These are phyloP conservation scores for Cordyceps tenuipes DNA, from an alignment of 2,329 filamentous ascomycete genomes.

Conservation along the genomic window DNA sequence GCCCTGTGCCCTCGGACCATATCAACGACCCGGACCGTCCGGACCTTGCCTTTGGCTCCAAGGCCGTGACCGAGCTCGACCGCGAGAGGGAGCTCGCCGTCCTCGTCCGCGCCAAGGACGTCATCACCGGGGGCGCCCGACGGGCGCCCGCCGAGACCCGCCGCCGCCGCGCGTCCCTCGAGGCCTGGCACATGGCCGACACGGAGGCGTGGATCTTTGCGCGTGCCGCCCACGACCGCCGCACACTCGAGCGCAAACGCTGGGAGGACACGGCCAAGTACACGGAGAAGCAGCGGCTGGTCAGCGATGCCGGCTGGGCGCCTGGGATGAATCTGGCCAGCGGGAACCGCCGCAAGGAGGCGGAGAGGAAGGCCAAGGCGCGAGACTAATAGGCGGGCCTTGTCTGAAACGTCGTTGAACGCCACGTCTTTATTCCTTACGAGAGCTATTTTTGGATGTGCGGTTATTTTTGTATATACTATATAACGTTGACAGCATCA, in stretches of 20 bases:
- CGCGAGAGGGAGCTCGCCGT: constrained; percentile 46
- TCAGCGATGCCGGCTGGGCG: constrained; percentile 9
- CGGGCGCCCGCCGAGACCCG: constrained; percentile 32
- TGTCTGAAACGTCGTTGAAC: not conserved
- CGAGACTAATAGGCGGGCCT: not conserved
- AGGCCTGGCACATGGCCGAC: constrained; percentile 63
- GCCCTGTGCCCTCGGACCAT: constrained; percentile 20
- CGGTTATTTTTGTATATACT: not conserved
- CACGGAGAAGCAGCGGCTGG: constrained; percentile 19
- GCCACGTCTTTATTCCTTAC: not conserved
- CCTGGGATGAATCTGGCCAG: constrained; percentile 23
- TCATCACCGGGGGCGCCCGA: constrained; percentile 39
- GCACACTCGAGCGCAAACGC: constrained; percentile 51
- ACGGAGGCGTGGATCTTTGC: constrained; percentile 72
- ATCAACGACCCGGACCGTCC: constrained; percentile 11
- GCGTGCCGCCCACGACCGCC: constrained; percentile 56
- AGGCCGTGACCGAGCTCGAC: constrained; percentile 41
- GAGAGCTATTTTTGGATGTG: not conserved
- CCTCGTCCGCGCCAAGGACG: constrained; percentile 38
- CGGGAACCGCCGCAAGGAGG: constrained; percentile 28
- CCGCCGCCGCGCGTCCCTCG: constrained; percentile 43
- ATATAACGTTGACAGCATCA: not conserved
- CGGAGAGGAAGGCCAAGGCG: constrained; percentile 20
- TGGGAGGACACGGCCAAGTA: constrained; percentile 66
- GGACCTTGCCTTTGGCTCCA: constrained; percentile 39